phyloP scores from a whole-genome alignment of 2,329 filamentous ascomycete species.

The Periconia macrospinosa region DNA sequence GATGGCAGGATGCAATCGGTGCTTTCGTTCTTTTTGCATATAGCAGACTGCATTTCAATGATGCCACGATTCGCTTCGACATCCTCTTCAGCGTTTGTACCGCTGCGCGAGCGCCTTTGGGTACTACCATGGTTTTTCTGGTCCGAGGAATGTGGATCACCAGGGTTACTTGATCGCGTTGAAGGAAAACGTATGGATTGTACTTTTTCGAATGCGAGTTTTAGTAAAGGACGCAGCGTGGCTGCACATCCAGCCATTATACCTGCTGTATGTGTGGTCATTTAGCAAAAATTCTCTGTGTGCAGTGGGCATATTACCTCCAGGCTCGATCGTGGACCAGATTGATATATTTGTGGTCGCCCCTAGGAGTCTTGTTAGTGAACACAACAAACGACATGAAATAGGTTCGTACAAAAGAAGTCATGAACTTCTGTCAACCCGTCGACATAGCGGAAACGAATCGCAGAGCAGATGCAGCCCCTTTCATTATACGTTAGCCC shows the following conservation, averaged over 20 bases:
- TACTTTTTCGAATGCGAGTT: conserved; percentile 5
- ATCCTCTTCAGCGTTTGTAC: not conserved
- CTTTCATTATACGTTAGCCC: conserved; percentile 5
- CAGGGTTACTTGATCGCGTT: conserved; percentile 5
- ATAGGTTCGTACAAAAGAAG: conserved; percentile 43
- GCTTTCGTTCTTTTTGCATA: conserved; percentile 7
- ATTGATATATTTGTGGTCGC: conserved; percentile 51
- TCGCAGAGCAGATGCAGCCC: conserved; percentile 58
- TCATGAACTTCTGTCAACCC: conserved; percentile 46
- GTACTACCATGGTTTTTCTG: not conserved
- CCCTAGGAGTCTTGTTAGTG: conserved; percentile 22
- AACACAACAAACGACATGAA: not conserved
- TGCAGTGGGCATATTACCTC: not conserved
- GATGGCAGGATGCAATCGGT: conserved; percentile 5
- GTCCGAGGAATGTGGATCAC: not conserved
- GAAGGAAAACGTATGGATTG: conserved; percentile 16
- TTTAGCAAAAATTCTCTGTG: not conserved
- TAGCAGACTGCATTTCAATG: conserved; percentile 2
- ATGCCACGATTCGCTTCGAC: not conserved
- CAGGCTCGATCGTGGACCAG: conserved; percentile 32
- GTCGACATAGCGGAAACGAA: conserved; percentile 54
- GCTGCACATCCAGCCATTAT: conserved; percentile 53
- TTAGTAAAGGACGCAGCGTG: conserved; percentile 51
- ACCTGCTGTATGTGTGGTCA: conserved; percentile 13
- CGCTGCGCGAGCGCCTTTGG: not conserved